phyloP scores from a whole-genome alignment of 495 filamentous ascomycete species.

The Clohesyomyces aquaticus region DNA sequence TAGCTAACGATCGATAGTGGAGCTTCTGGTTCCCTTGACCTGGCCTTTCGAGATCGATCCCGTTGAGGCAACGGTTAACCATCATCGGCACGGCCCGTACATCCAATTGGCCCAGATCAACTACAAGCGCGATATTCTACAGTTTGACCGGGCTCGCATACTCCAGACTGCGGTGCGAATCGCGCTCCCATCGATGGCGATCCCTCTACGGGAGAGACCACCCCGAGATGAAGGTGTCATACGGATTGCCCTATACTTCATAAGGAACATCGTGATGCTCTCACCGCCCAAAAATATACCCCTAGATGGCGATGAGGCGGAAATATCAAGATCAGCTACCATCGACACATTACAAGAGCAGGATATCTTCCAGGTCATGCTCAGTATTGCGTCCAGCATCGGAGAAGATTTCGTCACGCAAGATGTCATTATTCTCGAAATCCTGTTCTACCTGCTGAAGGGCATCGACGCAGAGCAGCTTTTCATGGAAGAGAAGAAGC shows the following conservation, averaged over 20 bases:
- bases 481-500: conserved; percentile 78
- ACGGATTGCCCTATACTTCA: conserved; percentile 82
- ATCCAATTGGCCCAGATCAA: conserved; percentile 81
- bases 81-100: conserved; percentile 86
- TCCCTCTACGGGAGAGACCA: conserved; percentile 73
- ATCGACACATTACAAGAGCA: conserved; percentile 88
- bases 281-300: conserved; percentile 63
- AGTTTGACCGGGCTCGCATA: conserved; percentile 73
- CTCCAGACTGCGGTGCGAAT: conserved; percentile 77
- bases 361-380: conserved; percentile 81
- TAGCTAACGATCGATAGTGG: conserved; percentile 55
- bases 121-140: conserved; percentile 88
- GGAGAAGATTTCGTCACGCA: conserved; percentile 89
- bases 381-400: conserved; percentile 87
- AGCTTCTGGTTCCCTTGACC: conserved; percentile 90
- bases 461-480: conserved; percentile 83
- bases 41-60: conserved; percentile 86
- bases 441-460: conserved; percentile 88
- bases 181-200: conserved; percentile 84
- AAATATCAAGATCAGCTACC: conserved; percentile 83
- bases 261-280: conserved; percentile 88
- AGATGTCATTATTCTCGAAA: conserved; percentile 84
- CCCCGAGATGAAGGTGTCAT: conserved; percentile 90
- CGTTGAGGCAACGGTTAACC: conserved; percentile 84
- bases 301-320: conserved; percentile 76